Evolutionary conservation across 148 eudicot genomes (phyloP).

Genomic region (Nepenthes gracilis): DNA sequence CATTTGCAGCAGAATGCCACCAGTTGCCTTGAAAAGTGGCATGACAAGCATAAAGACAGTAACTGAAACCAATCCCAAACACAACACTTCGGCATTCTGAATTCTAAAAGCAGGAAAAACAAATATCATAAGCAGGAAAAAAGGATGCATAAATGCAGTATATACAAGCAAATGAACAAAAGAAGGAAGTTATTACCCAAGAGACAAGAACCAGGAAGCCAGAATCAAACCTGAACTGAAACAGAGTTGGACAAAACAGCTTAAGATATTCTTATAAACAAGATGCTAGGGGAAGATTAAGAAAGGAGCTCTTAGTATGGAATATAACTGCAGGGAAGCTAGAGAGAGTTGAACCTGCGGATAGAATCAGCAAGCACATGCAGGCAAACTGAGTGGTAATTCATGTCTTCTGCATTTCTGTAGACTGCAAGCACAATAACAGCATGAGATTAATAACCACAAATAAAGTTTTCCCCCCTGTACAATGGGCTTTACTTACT

Average conservation of each 20-base stretch:
- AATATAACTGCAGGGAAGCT: not conserved
- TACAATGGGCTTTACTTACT: too few species aligned
- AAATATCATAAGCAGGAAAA: not conserved
- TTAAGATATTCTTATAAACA: conserved; percentile 14
- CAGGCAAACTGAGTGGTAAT: conserved; percentile 82
- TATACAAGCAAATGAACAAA: not conserved
- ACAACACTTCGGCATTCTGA: conserved; percentile 93
- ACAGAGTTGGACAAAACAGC: conserved; percentile 16
- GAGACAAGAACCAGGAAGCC: conserved; percentile 85
- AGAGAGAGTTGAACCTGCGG: conserved; percentile 55
- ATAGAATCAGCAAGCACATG: conserved; percentile 98
- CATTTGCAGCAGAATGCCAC: conserved; percentile 77
- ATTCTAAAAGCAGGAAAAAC: conserved; percentile 34
- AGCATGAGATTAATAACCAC: not conserved
- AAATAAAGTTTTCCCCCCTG: not conserved
- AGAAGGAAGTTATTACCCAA: conserved; percentile 41
- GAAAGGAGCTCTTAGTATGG: not conserved
- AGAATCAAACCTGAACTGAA: conserved; percentile 96
- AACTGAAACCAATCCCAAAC: conserved; percentile 90
- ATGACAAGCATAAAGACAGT: conserved; percentile 78
- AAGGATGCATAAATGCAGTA: not conserved
- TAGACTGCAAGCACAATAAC: conserved; percentile 46
- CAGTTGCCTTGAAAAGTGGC: conserved; percentile 79
- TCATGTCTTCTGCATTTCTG: conserved; percentile 97
- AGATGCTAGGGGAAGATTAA: not conserved